Percentiles rank a stretch among this genome's conserved stretches.
Conservation (phyloP, 2,329 filamentous ascomycete genomes). For the Pseudomassariella vexata region DNA sequence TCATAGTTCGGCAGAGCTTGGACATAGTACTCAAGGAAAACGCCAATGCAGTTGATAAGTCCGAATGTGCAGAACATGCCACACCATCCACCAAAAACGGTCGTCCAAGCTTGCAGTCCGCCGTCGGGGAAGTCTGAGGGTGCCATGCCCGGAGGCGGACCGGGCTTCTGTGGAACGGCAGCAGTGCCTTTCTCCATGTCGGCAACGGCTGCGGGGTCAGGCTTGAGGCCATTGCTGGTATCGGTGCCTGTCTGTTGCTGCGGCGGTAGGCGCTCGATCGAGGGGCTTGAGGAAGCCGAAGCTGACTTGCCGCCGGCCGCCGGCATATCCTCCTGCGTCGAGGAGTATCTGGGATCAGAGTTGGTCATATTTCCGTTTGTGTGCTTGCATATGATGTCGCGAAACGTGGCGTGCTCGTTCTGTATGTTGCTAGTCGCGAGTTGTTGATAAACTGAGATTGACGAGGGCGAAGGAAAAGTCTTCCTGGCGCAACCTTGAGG, state of each 20-base stretch:
- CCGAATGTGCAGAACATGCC: constrained; percentile 33
- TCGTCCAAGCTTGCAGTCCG: constrained; percentile 50
- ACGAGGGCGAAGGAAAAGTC: too few relatives aligned
- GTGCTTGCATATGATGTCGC: too few relatives aligned
- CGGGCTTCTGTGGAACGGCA: background rate
- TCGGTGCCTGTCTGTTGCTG: constrained; percentile 3
- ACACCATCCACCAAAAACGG: constrained; percentile 41
- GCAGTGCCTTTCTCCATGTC: constrained; percentile 3
- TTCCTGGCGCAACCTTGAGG: too few relatives aligned
- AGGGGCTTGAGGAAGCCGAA: too few relatives aligned
- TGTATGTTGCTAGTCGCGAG: too few relatives aligned
- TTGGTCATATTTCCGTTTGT: too few relatives aligned
- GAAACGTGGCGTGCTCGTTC: too few relatives aligned
- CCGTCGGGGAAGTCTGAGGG: constrained; percentile 53
- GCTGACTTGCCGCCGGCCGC: too few relatives aligned
- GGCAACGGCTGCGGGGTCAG: constrained; percentile 1
- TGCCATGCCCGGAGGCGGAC: constrained; percentile 4
- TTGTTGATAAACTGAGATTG: too few relatives aligned
- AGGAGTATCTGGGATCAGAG: constrained; percentile 28
- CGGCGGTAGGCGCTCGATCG: background rate
- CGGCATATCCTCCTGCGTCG: constrained; percentile 18
- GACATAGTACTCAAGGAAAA: constrained; percentile 53
- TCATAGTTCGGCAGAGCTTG: constrained; percentile 37
- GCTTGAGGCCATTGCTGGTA: constrained; percentile 2
- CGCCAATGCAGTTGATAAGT: constrained; percentile 37